Conservation (phyloP, 192 early-diverging fungal genomes). For the Helicostylum pulchrum region DNA sequence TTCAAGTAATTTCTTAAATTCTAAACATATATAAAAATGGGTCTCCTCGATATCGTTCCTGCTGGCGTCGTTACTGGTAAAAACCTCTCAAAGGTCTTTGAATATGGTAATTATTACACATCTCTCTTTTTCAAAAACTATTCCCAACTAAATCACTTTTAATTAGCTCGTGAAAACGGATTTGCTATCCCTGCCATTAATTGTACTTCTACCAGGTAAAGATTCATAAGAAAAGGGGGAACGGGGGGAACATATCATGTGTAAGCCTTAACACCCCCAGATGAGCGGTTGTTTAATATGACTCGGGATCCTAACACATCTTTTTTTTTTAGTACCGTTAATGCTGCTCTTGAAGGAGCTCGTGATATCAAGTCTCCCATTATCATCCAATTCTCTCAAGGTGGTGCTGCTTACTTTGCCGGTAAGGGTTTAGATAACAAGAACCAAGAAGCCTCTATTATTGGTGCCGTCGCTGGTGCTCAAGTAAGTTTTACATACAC, state of each 20-base stretch:
- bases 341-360: slow-evolving; percentile 92
- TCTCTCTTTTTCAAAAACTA: background rate
- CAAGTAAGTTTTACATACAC: no score
- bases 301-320: background rate
- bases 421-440: slow-evolving; percentile 92
- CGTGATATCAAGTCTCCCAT: slow-evolving; percentile 91
- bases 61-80: slow-evolving; percentile 93
- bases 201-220: slow-evolving; percentile 80
- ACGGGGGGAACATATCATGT: no score
- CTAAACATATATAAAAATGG: slow-evolving; percentile 62
- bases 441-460: slow-evolving; percentile 83
- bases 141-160: no score
- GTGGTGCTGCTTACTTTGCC: slow-evolving; percentile 88
- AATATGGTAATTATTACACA: slow-evolving; percentile 45
- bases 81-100: slow-evolving; percentile 80
- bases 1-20: background rate
- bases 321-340: slow-evolving; percentile 60
- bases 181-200: slow-evolving; percentile 98
- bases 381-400: slow-evolving; percentile 95
- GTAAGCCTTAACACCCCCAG: no score
- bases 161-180: slow-evolving; percentile 61
- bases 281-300: background rate
- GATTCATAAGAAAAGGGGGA: no score
- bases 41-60: slow-evolving; percentile 80
- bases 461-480: slow-evolving; percentile 90